Conservation (phyloP, 140 eudicot species). For the Ambrosia hybrid region DNA sequence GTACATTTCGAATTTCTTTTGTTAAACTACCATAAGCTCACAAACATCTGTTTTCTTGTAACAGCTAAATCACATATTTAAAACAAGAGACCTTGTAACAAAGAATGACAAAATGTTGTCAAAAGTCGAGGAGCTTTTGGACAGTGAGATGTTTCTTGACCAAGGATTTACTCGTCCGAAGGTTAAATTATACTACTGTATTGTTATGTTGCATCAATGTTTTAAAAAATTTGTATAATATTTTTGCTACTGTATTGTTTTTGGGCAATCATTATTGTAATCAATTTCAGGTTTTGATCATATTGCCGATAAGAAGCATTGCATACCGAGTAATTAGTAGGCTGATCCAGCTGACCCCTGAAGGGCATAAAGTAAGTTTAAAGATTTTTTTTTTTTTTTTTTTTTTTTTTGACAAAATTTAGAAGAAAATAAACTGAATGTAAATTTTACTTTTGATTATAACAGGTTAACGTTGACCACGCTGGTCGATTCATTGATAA, state of each 20-base stretch:
- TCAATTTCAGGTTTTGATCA: conserved; percentile 62
- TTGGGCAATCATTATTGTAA: neutral
- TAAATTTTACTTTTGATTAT: conserved; percentile 11
- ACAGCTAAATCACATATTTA: conserved; percentile 86
- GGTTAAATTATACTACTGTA: conserved; percentile 46
- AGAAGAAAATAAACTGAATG: conserved; percentile 3
- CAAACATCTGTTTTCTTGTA: conserved; percentile 5
- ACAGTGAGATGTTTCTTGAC: conserved; percentile 51
- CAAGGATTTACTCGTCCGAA: conserved; percentile 94
- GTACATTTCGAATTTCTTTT: conserved; percentile 21
- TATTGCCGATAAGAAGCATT: conserved; percentile 77
- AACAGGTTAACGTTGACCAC: conserved; percentile 70
- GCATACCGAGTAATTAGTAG: conserved; percentile 73
- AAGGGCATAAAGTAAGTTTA: conserved; percentile 58
- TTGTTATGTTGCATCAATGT: neutral
- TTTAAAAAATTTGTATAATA: neutral
- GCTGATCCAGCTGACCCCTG: conserved; percentile 79
- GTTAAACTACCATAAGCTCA: neutral
- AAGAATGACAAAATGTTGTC: conserved; percentile 70
- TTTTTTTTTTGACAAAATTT: neutral
- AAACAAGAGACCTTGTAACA: conserved; percentile 61
- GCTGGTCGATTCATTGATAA: conserved; percentile 63
- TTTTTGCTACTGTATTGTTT: neutral
- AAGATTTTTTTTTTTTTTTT: neutral
- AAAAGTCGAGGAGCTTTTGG: conserved; percentile 35